Percentiles rank a stretch among this genome's conserved stretches.
Conservation (phyloP, 1,284 basidiomycete genomes). For the Mycena sp. region DNA sequence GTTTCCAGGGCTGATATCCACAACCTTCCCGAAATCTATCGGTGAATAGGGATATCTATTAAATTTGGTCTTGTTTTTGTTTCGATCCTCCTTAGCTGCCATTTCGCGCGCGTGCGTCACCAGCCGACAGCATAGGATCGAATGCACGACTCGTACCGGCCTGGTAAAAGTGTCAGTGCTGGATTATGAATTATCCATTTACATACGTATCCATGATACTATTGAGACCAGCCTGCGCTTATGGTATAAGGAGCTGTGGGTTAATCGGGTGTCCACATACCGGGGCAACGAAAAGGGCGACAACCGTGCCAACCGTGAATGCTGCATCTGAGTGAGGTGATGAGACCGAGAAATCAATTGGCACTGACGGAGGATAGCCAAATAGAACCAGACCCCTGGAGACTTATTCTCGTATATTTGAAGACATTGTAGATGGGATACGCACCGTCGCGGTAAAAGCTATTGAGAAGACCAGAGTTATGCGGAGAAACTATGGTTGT, state of each 20-base stretch:
- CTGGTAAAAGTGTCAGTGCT: neutral
- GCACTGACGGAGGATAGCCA: slow-evolving; percentile 20
- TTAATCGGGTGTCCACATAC: neutral
- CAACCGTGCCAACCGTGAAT: slow-evolving; percentile 3
- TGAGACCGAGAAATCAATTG: neutral
- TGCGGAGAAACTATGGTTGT: neutral
- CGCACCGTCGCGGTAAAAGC: slow-evolving; percentile 21
- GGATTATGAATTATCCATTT: neutral
- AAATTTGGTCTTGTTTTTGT: no score
- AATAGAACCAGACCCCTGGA: slow-evolving; percentile 27
- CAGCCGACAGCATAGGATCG: slow-evolving; percentile 19
- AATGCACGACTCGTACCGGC: slow-evolving; percentile 20
- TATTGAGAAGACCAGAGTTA: slow-evolving; percentile 2
- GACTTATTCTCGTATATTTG: neutral
- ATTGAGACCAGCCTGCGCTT: slow-evolving; percentile 1
- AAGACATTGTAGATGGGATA: neutral
- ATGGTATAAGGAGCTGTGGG: neutral
- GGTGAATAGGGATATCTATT: no score
- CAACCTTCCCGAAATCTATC: slow-evolving; percentile 2
- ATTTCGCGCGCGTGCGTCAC: slow-evolving; percentile 23
- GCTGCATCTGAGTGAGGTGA: neutral
- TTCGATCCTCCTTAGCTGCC: slow-evolving; percentile 16
- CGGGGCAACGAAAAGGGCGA: slow-evolving; percentile 8
- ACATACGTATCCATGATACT: slow-evolving; percentile 9
- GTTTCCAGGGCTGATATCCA: slow-evolving; percentile 18